Evolutionary conservation across 2,329 filamentous ascomycete genomes (phyloP), one percentile per base, ranked within the genome.

Genomic region (Cladosporium austrohemisphaericum): DNA sequence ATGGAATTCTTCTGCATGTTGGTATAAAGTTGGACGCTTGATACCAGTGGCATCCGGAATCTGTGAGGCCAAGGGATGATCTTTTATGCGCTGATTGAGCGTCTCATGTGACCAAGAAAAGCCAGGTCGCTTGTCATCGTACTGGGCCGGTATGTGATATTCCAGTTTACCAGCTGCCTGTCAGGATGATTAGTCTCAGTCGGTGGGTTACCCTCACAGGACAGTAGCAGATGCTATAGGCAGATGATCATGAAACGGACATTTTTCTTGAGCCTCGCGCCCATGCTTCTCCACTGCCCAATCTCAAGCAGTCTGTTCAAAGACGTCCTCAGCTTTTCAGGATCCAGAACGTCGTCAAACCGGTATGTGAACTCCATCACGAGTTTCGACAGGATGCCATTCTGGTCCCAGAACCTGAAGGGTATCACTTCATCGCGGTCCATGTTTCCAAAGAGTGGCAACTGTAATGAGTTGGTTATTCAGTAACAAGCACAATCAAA

Each of bases 261-360:
- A 45, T 49, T 51, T 16, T 50, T 46, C n/a, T 40, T 41, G 8
- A 56, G 14, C 16, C 55, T 43, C 9, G 35, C 49, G 3, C 52
- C 48, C 11, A 53, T 14, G 10, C 43, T 41, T 22, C 44, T 36
- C 52, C 52, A 53, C 19, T 41, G 49, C 2, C 44, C 52, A 3
- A 55, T 41, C 22, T 55, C 49, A 4, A 57, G 18, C 4, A 55
- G 41, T 14, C 53, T 36, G 10, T 47, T 46, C 9, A 57, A 28
- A 13, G 55, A 36, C 7, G 25, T 25, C 22, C 43, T 50, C 19
- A 57, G 29, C 18, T 53, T 52, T n/a, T 18, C 33, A n/a, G 35
- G 14, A 36, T 57, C 53, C 8, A 55, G 38, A 11, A 57, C 49
- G 46, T 53, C 55, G 28, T 57, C 53, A 29, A 57, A 57, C 5